phyloP scores from a whole-genome alignment of 306 rosid species.

The Canavalia ensiformis region DNA sequence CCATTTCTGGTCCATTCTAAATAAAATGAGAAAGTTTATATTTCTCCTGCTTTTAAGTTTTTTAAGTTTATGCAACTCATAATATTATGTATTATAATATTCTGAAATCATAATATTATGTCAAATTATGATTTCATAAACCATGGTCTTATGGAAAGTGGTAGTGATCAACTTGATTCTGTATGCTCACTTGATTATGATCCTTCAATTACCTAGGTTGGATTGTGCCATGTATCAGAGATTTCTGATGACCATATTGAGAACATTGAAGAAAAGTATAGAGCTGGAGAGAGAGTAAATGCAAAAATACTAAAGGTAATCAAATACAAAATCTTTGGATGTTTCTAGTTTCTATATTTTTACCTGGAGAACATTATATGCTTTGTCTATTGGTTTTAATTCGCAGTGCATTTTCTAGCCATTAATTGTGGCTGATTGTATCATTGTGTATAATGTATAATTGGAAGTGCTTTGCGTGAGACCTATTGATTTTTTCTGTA shows the following conservation, averaged over 20 bases:
- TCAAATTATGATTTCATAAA: constrained; percentile 1
- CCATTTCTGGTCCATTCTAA: constrained; percentile 33
- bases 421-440: constrained; percentile 11
- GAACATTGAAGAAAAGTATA: constrained; percentile 67
- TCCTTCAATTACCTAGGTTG: constrained; percentile 68
- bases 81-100: background rate
- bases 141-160: background rate
- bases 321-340: constrained; percentile 30
- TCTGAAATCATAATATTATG: background rate
- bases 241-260: constrained; percentile 73
- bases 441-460: background rate
- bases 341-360: constrained; percentile 13
- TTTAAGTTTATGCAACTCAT: background rate
- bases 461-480: constrained; percentile 4
- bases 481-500: constrained; percentile 6
- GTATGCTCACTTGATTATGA: constrained; percentile 32
- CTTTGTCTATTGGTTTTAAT: background rate
- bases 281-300: constrained; percentile 78
- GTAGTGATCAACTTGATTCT: constrained; percentile 9
- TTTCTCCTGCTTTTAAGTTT: constrained; percentile 5
- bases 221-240: constrained; percentile 90
- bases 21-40: background rate
- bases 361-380: background rate
- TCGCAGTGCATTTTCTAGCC: background rate
- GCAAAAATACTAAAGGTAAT: constrained; percentile 87